A percentile compares a stretch with the other conserved stretches of the same genome.
phyloP scores from a whole-genome alignment of 1,284 basidiomycete genomes.

The Ceratobasidium sp. region DNA sequence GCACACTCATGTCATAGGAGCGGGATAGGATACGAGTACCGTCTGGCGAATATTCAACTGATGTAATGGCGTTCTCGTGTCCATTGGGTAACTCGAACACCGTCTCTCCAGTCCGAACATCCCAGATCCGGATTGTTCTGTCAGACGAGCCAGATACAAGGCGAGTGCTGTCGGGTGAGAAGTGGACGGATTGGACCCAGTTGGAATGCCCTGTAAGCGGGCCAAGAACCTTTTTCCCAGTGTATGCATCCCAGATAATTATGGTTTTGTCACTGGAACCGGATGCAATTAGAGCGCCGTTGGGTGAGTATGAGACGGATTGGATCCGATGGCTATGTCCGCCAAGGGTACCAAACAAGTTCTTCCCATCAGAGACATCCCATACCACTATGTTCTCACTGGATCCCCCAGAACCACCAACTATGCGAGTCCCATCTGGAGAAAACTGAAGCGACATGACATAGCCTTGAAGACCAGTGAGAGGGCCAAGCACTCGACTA shows the following conservation, averaged over 20 bases:
- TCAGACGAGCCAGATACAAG: conserved; percentile 9
- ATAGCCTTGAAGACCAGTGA: too few relatives aligned
- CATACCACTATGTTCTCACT: too few relatives aligned
- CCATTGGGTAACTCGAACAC: neutral
- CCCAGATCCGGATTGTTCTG: neutral
- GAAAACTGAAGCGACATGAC: conserved; percentile 4
- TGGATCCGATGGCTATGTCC: conserved; percentile 4
- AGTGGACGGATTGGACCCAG: neutral
- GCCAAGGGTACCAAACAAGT: neutral
- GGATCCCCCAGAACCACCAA: conserved; percentile 11
- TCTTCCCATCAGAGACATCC: too few relatives aligned
- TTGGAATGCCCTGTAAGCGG: neutral
- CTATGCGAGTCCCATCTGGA: conserved; percentile 23
- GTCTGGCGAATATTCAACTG: neutral
- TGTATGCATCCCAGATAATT: neutral
- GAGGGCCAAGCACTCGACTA: too few relatives aligned
- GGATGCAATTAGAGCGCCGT: conserved; percentile 10
- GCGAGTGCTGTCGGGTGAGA: conserved; percentile 10
- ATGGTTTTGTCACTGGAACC: neutral
- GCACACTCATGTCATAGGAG: neutral
- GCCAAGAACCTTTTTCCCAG: neutral
- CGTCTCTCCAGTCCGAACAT: neutral
- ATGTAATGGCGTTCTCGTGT: neutral
- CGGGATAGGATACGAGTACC: neutral
- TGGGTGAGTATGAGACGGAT: conserved; percentile 20